Evolutionary conservation across 495 filamentous ascomycete genomes (phyloP), one percentile per base, ranked within the genome.

Genomic region (Parachaetomium inaequale): DNA sequence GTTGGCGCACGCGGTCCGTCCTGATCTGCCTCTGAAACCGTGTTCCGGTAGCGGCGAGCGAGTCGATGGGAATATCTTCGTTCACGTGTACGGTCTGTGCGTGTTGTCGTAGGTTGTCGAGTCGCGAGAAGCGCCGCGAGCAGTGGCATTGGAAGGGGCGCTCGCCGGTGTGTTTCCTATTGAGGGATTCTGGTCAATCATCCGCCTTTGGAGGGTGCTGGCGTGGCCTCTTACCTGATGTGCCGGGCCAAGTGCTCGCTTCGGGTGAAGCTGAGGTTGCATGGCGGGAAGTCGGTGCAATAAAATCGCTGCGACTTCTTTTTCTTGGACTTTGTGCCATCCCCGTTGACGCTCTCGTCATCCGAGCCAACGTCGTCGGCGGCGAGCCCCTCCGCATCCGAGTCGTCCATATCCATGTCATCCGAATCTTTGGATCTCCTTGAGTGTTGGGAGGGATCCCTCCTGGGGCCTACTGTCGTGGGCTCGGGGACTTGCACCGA

Each of bases 91-190:
- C 95, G 0, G 95, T 98, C 70, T 96, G 95, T 17, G 94, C 95
- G 77, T 98, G 94, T 68, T 98, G 94, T 42, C 94, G 86, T 38
- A 98, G 79, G 66, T 98, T 98, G 74, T 98, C 94, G 38, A 98
- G 84, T 36, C 94, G 85, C n/a, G 94, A 98, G 74, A 98, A 98
- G 66, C 92, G 85, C 42, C 94, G 86, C 3, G 89, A 89, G 73
- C 94, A 98, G 74, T 98, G 94, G 69, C 94, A 98, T 74, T 96
- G 91, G 68, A 98, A 98, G 1, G 94, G 94, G 15, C 94, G 89
- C 75, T 98, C 94, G 21, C 94, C 94, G 2, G 94, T 98, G 71
- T 98, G 94, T 84, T 98, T 98, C 66, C 93, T 92, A 68, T 19
- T 7, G 3, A 4, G 3, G 7, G 12, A 12, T 26, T 4, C 17